Percentiles rank a stretch among this genome's conserved stretches.
Conservation (phyloP, 805 yeast species). For the Teunomyces stri region DNA sequence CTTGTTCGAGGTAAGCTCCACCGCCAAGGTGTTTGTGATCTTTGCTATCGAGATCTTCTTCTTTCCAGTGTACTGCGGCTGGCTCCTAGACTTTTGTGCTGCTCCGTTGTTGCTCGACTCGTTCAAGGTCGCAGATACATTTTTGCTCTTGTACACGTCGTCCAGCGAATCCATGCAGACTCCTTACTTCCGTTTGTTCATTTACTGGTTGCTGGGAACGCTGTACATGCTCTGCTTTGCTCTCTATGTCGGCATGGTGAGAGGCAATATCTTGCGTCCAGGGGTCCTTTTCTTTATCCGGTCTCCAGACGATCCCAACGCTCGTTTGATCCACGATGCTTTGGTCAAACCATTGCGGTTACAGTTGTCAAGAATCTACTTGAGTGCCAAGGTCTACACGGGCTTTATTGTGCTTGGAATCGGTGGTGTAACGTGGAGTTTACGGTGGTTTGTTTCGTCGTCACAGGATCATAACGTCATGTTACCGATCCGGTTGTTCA, state of each 20-base stretch:
- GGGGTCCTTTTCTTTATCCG: constrained; percentile 91
- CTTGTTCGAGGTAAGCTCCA: constrained; percentile 54
- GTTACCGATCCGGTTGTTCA: constrained; percentile 19
- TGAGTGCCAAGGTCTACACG: constrained; percentile 75
- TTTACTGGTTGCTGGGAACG: constrained; percentile 74
- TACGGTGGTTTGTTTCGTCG: constrained; percentile 25
- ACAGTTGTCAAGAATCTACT: constrained; percentile 68
- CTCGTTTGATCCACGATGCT: constrained; percentile 83
- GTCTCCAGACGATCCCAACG: constrained; percentile 92
- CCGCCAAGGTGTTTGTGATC: constrained; percentile 71
- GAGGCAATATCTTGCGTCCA: constrained; percentile 69
- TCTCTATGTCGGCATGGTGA: constrained; percentile 77
- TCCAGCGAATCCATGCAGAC: constrained; percentile 15
- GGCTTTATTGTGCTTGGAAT: constrained; percentile 72
- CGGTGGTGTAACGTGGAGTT: constrained; percentile 59
- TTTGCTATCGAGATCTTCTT: constrained; percentile 77
- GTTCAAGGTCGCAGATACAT: constrained; percentile 10
- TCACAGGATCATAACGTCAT: constrained; percentile 12
- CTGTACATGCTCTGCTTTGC: constrained; percentile 86
- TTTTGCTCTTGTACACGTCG: constrained; percentile 23
- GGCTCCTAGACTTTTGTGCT: constrained; percentile 65
- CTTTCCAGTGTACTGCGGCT: constrained; percentile 87
- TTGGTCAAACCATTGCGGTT: constrained; percentile 68
- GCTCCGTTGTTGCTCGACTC: constrained; percentile 48
- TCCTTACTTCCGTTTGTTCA: constrained; percentile 15